These are phyloP conservation scores for Candida ficus DNA, from an alignment of 805 yeast species.

Conservation along the genomic window DNA sequence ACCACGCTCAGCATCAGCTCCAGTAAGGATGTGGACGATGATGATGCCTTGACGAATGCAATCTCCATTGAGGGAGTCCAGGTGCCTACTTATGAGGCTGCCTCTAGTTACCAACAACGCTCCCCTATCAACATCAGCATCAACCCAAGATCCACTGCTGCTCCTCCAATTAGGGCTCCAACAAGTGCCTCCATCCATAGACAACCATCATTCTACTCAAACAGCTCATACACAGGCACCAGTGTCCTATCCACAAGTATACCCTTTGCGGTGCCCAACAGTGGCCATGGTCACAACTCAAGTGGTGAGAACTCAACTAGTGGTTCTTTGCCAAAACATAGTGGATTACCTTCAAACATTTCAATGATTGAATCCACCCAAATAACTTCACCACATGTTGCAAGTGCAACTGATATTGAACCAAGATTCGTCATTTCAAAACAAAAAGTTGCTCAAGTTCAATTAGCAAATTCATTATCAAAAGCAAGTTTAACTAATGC, in stretches of 20 bases:
- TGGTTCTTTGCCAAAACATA: slow-evolving; percentile 24
- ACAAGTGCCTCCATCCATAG: slow-evolving; percentile 25
- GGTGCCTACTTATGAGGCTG: slow-evolving; percentile 11
- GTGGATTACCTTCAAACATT: slow-evolving; percentile 35
- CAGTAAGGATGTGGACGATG: slow-evolving; percentile 8
- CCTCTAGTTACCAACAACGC: slow-evolving; percentile 1
- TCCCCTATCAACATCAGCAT: slow-evolving; percentile 3
- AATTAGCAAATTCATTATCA: slow-evolving; percentile 19
- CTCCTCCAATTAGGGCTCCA: slow-evolving; percentile 28
- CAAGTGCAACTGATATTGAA: slow-evolving; percentile 56
- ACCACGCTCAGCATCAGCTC: slow-evolving; percentile 3
- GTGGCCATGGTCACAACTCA: slow-evolving; percentile 33
- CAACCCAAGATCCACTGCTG: slow-evolving; percentile 6
- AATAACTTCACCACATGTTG: slow-evolving; percentile 65
- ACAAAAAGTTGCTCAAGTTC: slow-evolving; percentile 48
- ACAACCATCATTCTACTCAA: slow-evolving; percentile 18
- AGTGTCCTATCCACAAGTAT: slow-evolving; percentile 19
- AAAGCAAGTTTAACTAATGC: slow-evolving; percentile 9
- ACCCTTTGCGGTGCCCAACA: slow-evolving; percentile 23
- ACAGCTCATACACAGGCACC: slow-evolving; percentile 14
- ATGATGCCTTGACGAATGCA: slow-evolving; percentile 18
- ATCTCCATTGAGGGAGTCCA: slow-evolving; percentile 28
- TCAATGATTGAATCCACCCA: slow-evolving; percentile 49
- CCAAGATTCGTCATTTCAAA: slow-evolving; percentile 81
- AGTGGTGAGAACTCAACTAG: slow-evolving; percentile 34